Evolutionary conservation across 805 yeast genomes (phyloP), one percentile per base, ranked within the genome.

Genomic region (Candida berthetii): DNA sequence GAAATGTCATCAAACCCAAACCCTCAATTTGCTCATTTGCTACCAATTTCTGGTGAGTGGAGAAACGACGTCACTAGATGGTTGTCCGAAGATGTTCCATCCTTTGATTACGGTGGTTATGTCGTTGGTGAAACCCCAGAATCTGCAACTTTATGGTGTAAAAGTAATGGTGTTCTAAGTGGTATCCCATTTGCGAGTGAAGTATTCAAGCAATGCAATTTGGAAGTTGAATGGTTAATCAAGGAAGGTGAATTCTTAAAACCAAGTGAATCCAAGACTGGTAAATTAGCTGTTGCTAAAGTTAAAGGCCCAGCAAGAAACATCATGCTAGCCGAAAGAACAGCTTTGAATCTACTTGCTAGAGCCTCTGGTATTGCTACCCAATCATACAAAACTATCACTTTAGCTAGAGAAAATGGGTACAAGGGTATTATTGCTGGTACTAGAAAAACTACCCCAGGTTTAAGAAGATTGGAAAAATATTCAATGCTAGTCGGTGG

Each of bases 401-500:
- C 64, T 6, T 60, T 76, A 43, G 96, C 96, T 1, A 73, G 80
- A 42, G 63, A 73, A 34, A 64, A 74, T 4, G 93, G 95, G 0
- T 91, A 79, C 57, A 66, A 66, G 3, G 98, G 98, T 0, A 72
- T 82, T 19, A 88, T 90, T 58, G 97, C 98, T 0, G 98, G 97
- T 7, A 90, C 98, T 1, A 76, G 98, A 58, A 90, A 90, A 64
- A 91, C 97, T n/a, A 91, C 98, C 0, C 98, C 98, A 0, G 98
- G 98, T 0, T 73, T 90, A 47, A 77, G 98, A 55, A 69, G 82
- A 35, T 65, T 91, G 43, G 98, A 90, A 58, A 90, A 90, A 60
- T 90, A 90, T 64, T 83, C 96, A 19, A 91, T 90, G 98, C 66
- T 87, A 27, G 95, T 90, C 9, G 98, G 97, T 27, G 97, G 97